Base-by-base conservation (phyloP, 2,329 filamentous ascomycete species). In the Fusarium chaquense region DNA sequence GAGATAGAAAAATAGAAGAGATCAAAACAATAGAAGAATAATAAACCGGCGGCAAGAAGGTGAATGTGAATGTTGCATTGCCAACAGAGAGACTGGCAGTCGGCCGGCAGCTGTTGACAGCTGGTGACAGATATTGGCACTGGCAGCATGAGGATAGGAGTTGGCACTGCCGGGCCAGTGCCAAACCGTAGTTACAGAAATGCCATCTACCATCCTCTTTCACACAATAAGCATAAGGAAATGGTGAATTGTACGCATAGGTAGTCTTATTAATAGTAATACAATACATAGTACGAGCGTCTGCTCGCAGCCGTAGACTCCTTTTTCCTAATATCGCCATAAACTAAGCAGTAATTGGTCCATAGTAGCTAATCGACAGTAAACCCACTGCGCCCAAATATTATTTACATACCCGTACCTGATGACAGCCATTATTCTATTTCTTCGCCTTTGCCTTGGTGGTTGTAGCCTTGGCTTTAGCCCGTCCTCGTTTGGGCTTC, bases 391-490 rank as follows among this genome's bases (percentile, higher is more conserved):
- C 22, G 54, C 47, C 59, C 24, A 60, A 53, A 58, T 61, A 62
- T 50, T 57, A 56, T 58, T 45, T 32, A 65, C 49, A 58, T 45
- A 38, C 26, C 28, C 20, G 24, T 55, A 36, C 13, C 49, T 20
- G 36, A 43, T 15, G 40, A 49, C 28, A 40, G 11, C n/a, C 30
- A 26, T 38, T 26, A 26, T 38, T 53, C n/a, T 53, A 81, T 59
- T 79, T 81, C 78, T 86, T 88, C 3, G 76, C 83, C 77, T 86
- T 88, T 3, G 79, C 82, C 69, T 84, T 88, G 4, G 76, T 73
- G 47, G 76, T 77, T 4, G 77, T 65, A 9, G 76, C 76, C 69
- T 84, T 84, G 22, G 76, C 78, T 70, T 82, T 84, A 18, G 76
- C 75, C 50, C 79, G 78, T 13, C 77, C 81, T 76, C 87, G 89